phyloP scores from a whole-genome alignment of 345 rosid genomes.

The Psidium friedrichsthalianum region DNA sequence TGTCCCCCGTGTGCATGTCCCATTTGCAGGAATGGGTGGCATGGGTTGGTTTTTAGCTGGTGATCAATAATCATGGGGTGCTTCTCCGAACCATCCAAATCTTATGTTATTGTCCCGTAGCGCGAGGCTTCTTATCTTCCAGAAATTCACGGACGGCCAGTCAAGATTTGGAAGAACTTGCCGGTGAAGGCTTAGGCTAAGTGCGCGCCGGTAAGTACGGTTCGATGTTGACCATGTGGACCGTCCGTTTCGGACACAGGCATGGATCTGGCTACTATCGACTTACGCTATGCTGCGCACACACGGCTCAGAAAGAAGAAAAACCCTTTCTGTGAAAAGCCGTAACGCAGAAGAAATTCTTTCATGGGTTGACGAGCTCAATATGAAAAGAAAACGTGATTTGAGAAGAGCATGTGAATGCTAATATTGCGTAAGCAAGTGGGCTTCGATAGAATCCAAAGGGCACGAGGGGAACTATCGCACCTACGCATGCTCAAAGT shows the following conservation, averaged over 20 bases:
- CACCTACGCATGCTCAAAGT: not conserved
- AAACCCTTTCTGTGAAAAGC: too few species aligned
- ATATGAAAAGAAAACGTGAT: not conserved
- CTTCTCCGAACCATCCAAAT: not conserved
- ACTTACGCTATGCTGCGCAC: not conserved
- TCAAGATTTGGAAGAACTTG: not conserved
- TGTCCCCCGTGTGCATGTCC: not conserved
- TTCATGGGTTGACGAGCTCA: not conserved
- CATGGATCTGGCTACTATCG: not conserved
- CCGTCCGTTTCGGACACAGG: not conserved
- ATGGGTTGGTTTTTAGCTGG: not conserved
- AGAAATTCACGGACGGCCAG: not conserved
- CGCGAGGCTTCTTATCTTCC: not conserved
- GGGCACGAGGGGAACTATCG: not conserved
- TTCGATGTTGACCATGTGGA: not conserved
- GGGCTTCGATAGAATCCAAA: not conserved
- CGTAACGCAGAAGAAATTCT: not conserved
- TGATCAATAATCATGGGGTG: not conserved
- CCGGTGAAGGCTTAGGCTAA: not conserved
- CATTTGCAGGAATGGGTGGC: not conserved
- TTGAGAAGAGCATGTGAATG: constrained; percentile 5
- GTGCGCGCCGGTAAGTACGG: too few species aligned
- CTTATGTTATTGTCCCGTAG: not conserved
- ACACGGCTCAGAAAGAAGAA: not conserved
- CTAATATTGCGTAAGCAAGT: not conserved